Percentiles rank a stretch among this genome's conserved stretches.
Conservation (phyloP, 441 rosid genomes). For the Brassica balearica region DNA sequence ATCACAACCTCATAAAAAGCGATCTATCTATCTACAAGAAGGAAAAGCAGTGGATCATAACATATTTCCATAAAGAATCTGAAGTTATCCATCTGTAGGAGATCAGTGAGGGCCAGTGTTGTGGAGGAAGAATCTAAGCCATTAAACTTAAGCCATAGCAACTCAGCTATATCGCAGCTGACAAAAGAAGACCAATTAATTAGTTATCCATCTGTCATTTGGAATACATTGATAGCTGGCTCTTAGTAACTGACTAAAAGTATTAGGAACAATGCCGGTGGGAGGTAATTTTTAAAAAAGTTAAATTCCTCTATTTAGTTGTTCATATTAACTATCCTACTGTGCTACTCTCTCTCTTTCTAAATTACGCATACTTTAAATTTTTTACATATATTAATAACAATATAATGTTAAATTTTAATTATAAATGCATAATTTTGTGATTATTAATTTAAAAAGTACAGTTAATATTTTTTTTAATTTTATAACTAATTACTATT, state of each 20-base stretch:
- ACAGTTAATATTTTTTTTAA: too few species aligned
- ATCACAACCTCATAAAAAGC: slow-evolving; percentile 16
- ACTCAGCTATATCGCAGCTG: slow-evolving; percentile 25
- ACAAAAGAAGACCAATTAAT: slow-evolving; percentile 34
- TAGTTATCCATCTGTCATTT: slow-evolving; percentile 30
- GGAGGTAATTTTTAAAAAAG: not conserved
- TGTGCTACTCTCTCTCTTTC: too few species aligned
- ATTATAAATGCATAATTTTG: too few species aligned
- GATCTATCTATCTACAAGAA: slow-evolving; percentile 27
- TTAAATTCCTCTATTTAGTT: not conserved
- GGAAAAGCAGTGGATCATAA: slow-evolving; percentile 32
- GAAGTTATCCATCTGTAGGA: not conserved
- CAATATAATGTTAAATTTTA: too few species aligned
- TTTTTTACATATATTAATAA: too few species aligned
- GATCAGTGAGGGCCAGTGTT: slow-evolving; percentile 21
- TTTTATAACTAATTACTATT: too few species aligned
- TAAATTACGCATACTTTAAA: too few species aligned
- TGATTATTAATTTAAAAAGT: too few species aligned
- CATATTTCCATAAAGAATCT: not conserved
- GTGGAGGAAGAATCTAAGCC: slow-evolving; percentile 18
- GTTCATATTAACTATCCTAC: too few species aligned
- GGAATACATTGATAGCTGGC: slow-evolving; percentile 20
- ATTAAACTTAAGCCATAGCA: slow-evolving; percentile 9
- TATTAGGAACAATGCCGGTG: not conserved
- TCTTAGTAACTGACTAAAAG: not conserved